Evolutionary conservation across 2,329 filamentous ascomycete genomes (phyloP), one percentile per base, ranked within the genome.

Genomic region (Hirsutella rhossiliensis): DNA sequence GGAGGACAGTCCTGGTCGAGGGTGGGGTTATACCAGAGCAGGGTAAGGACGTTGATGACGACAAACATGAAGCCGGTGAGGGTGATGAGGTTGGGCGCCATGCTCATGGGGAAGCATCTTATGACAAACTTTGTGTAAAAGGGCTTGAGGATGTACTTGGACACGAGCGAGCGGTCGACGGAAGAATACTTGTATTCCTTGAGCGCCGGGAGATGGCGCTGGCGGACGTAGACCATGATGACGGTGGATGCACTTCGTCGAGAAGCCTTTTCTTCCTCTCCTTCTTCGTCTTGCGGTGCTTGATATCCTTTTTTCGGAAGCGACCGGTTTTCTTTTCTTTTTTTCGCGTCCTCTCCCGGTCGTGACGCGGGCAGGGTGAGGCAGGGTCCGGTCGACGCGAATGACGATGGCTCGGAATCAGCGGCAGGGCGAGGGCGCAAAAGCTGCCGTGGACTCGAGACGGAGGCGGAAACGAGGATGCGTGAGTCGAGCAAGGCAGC

Each of bases 41-140:
- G 66, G 7, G 92, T 96, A 54, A 95, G 63, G 63, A 97, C 76
- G 66, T 98, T 98, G 58, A 80, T 65, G 49, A 97, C 73, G 54
- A 98, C 81, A 58, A 98, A 97, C 54, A 76, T 72, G 68, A 97
- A 96, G 17, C 90, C 90, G 5, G 83, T 84, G 42, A 97, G 72
- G 18, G 90, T 97, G 61, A 97, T 96, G 69, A 83, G 64, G 63
- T 84, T 85, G 48, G 80, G 80, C 62, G 92, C 92, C 89, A 98
- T 97, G 61, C 74, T 84, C 80, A 94, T 85, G 38, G 92, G 92
- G 62, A 98, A 97, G 66, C 82, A 84, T 50, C 90, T 81, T 69
- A 98, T 95, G 58, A 94, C 90, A 53, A 92, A 75, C 67, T 94
- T 82, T 58, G 81, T 94, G 73, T 97, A 98, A 68, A 97, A 98